These are phyloP conservation scores for Penicillium sp. DNA, from an alignment of 2,329 filamentous ascomycete genomes.

Conservation along the genomic window DNA sequence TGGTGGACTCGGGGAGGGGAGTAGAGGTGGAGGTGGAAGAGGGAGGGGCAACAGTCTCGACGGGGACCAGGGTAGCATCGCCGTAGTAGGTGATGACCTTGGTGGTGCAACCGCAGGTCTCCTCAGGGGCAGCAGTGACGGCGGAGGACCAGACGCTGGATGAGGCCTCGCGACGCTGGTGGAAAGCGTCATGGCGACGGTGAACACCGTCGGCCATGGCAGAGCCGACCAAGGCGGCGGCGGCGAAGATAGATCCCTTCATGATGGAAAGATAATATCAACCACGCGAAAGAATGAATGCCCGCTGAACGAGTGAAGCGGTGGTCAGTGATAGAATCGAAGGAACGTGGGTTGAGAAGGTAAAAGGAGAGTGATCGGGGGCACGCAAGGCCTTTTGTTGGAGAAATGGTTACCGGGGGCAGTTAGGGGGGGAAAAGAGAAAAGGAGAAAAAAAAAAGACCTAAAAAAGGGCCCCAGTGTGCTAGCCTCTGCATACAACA, in stretches of 20 bases:
- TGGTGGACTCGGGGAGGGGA: slow-evolving; percentile 17
- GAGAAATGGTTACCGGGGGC: slow-evolving; percentile 11
- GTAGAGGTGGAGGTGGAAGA: slow-evolving; percentile 10
- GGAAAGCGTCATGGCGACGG: slow-evolving; percentile 47
- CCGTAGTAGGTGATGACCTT: slow-evolving; percentile 64
- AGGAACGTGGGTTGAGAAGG: slow-evolving; percentile 10
- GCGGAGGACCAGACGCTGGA: slow-evolving; percentile 10
- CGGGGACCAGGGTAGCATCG: slow-evolving; percentile 47
- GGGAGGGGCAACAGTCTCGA: slow-evolving; percentile 20
- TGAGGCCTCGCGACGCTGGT: slow-evolving; percentile 46
- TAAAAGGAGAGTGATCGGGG: slow-evolving; percentile 17
- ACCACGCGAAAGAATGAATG: slow-evolving; percentile 52
- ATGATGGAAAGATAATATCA: slow-evolving; percentile 44
- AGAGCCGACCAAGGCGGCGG: slow-evolving; percentile 43
- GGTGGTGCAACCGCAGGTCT: slow-evolving; percentile 62
- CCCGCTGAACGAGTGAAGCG: slow-evolving; percentile 64
- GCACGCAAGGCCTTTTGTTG: slow-evolving; percentile 23
- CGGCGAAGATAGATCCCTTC: slow-evolving; percentile 63
- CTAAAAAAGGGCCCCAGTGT: slow-evolving; percentile 1
- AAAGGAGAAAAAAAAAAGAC: slow-evolving; percentile 6
- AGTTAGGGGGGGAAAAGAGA: slow-evolving; percentile 12
- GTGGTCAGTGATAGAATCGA: slow-evolving; percentile 18
- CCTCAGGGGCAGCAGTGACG: slow-evolving; percentile 22
- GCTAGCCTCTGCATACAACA: background rate
- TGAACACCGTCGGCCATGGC: slow-evolving; percentile 50